Evolutionary conservation across 2,329 filamentous ascomycete genomes (phyloP).

Genomic region (Penicillium capsulatum): DNA sequence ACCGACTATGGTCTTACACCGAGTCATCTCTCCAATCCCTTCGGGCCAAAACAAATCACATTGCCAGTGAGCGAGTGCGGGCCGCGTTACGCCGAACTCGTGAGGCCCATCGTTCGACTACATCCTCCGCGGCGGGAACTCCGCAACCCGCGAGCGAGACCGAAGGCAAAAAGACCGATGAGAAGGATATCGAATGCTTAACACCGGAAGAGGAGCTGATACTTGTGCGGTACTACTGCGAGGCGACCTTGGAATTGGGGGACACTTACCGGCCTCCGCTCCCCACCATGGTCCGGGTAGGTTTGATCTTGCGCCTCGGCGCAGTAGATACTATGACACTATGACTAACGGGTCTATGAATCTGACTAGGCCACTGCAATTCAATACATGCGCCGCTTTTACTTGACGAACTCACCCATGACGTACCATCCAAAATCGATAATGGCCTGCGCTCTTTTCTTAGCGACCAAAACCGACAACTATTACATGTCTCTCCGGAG

Average conservation of each 20-base stretch:
- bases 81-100: conserved; percentile 52
- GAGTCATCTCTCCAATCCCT: conserved; percentile 65
- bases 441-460: conserved; percentile 84
- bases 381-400: conserved; percentile 89
- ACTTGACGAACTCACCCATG: conserved; percentile 92
- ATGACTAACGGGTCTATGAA: background rate
- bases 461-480: conserved; percentile 89
- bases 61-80: conserved; percentile 66
- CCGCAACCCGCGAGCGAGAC: conserved; percentile 28
- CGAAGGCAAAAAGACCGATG: conserved; percentile 31
- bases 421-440: conserved; percentile 90
- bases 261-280: conserved; percentile 56
- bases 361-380: conserved; percentile 66
- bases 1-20: conserved; percentile 87
- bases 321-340: background rate
- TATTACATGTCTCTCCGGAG: conserved; percentile 63
- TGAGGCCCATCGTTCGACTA: conserved; percentile 32
- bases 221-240: conserved; percentile 75
- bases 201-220: conserved; percentile 77
- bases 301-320: conserved; percentile 14
- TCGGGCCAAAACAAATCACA: conserved; percentile 71
- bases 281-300: conserved; percentile 57
- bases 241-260: conserved; percentile 55
- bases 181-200: conserved; percentile 66
- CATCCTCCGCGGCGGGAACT: conserved; percentile 30